Percentiles rank a stretch among this genome's conserved stretches.
phyloP scores from a whole-genome alignment of 1,284 basidiomycete species.

The Ustilago cynodontis region DNA sequence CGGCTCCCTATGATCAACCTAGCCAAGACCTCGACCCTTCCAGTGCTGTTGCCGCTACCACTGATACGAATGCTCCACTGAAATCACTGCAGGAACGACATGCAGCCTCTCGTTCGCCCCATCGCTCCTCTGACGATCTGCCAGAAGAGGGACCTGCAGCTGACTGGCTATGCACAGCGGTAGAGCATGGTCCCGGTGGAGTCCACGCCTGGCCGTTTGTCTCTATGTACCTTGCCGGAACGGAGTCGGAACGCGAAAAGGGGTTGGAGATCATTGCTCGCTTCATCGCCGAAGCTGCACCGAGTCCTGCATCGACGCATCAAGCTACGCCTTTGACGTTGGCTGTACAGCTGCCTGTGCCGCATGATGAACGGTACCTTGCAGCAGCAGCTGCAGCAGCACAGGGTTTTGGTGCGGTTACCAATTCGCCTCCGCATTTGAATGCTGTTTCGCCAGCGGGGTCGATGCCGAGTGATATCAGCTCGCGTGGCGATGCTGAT shows the following conservation, averaged over 20 bases:
- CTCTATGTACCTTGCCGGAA: constrained; percentile 64
- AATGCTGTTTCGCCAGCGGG: constrained; percentile 52
- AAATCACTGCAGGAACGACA: constrained; percentile 40
- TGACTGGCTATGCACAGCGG: constrained; percentile 55
- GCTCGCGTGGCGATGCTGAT: constrained; percentile 33
- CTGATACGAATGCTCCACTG: neutral
- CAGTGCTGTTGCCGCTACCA: neutral
- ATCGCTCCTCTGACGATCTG: neutral
- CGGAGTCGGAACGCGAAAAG: constrained; percentile 60
- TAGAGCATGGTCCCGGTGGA: constrained; percentile 63
- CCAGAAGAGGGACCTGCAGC: constrained; percentile 6
- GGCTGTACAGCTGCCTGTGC: constrained; percentile 19
- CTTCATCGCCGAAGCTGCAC: constrained; percentile 46
- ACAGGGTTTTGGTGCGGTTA: constrained; percentile 7
- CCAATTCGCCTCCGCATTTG: constrained; percentile 47
- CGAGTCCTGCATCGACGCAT: constrained; percentile 29
- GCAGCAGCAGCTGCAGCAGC: constrained; percentile 20
- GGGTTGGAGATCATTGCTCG: constrained; percentile 63
- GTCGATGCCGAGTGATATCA: constrained; percentile 59
- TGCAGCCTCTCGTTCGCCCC: constrained; percentile 39
- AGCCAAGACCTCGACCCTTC: constrained; percentile 37
- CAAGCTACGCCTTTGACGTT: constrained; percentile 21
- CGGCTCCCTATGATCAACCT: constrained; percentile 29
- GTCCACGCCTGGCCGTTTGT: constrained; percentile 70
- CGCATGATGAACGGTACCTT: constrained; percentile 12